phyloP scores from a whole-genome alignment of 2,329 filamentous ascomycete species.

The Xylaria sp. region DNA sequence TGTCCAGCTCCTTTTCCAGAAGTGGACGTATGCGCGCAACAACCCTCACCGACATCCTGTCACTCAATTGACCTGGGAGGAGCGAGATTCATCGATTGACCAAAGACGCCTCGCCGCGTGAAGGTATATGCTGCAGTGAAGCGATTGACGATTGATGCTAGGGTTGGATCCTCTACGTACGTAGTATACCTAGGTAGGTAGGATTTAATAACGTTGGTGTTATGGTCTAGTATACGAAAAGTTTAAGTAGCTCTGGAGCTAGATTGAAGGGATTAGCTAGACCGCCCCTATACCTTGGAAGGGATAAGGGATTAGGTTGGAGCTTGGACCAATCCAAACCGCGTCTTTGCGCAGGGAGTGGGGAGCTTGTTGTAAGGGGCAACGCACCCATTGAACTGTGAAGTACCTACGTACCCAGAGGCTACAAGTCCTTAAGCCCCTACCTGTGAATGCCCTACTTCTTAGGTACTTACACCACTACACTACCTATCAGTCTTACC shows the following conservation, averaged over 20 bases:
- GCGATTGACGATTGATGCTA: conserved; percentile 15
- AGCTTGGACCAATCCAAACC: conserved; percentile 28
- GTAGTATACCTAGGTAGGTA: not conserved
- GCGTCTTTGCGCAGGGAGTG: conserved; percentile 11
- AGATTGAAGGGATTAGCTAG: conserved; percentile 1
- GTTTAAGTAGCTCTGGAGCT: conserved; percentile 4
- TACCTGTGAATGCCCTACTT: too few relatives aligned
- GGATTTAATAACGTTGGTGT: conserved; percentile 29
- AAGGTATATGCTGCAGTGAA: conserved; percentile 9
- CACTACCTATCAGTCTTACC: too few relatives aligned
- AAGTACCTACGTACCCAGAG: not conserved
- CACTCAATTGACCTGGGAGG: conserved; percentile 18
- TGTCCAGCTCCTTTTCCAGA: conserved; percentile 84
- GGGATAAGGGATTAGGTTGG: conserved; percentile 6
- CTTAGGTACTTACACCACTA: too few relatives aligned
- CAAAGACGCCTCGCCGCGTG: conserved; percentile 7
- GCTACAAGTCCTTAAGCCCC: not conserved
- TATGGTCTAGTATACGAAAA: conserved; percentile 17
- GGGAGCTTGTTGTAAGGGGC: conserved; percentile 30
- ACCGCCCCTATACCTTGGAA: not conserved
- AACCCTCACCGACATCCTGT: conserved; percentile 76
- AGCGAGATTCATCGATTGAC: conserved; percentile 5
- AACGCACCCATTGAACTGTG: conserved; percentile 17
- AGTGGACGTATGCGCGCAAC: conserved; percentile 91
- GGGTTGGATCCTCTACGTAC: too few relatives aligned